A percentile compares a stretch with the other conserved stretches of the same genome.
Conservation (phyloP, 129 eudicot species). For the Arctium lappa region DNA sequence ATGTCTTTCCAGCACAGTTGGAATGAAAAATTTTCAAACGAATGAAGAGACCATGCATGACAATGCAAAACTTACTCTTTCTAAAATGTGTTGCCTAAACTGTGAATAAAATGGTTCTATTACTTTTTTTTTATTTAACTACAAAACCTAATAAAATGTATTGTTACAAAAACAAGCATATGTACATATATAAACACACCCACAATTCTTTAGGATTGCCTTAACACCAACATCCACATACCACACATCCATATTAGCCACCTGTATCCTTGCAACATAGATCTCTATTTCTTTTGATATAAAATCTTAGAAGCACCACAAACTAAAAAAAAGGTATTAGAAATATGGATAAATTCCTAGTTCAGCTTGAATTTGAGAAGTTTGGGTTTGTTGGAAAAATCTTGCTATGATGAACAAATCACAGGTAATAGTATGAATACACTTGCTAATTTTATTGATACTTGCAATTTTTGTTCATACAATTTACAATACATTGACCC, state of each 20-base stretch:
- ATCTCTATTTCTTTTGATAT: not conserved
- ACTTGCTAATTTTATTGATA: too few relatives aligned
- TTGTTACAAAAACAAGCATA: too few relatives aligned
- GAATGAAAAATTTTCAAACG: not conserved
- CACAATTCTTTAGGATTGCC: not conserved
- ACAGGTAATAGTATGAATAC: not conserved
- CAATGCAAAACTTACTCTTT: not conserved
- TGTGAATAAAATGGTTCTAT: not conserved
- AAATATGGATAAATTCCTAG: not conserved
- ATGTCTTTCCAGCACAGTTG: not conserved
- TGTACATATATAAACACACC: not conserved
- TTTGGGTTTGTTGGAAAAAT: not conserved
- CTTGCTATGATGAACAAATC: too few relatives aligned
- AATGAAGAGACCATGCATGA: not conserved
- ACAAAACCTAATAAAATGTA: not conserved
- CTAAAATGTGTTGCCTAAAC: not conserved
- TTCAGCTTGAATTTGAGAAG: not conserved
- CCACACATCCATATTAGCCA: not conserved
- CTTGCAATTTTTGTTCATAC: too few relatives aligned
- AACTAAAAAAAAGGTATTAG: not conserved
- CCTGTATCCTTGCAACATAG: not conserved
- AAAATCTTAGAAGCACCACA: not conserved
- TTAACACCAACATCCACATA: not conserved
- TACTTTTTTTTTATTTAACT: not conserved
- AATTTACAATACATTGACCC: too few relatives aligned